A percentile compares a stretch with the other conserved stretches of the same genome.
Conservation (phyloP, 768 basidiomycete genomes). For the Agrocybe pediades region DNA sequence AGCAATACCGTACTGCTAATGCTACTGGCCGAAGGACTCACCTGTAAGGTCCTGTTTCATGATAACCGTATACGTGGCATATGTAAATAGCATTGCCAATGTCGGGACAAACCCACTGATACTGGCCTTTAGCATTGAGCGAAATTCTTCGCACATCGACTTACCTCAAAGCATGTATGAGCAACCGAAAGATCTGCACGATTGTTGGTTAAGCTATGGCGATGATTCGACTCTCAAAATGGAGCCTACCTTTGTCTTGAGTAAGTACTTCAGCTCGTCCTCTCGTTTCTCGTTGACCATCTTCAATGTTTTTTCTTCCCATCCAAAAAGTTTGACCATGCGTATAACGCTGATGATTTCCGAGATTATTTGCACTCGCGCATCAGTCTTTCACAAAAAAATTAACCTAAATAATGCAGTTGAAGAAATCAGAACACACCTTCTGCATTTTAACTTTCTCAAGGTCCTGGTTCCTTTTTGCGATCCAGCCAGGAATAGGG, state of each 20-base stretch:
- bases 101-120: constrained; percentile 39
- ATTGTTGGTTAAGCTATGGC: constrained; percentile 43
- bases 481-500: constrained; percentile 60
- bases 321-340: constrained; percentile 74
- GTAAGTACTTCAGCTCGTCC: constrained; percentile 57
- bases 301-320: constrained; percentile 58
- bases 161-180: constrained; percentile 10
- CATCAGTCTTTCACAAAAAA: neutral
- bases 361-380: neutral
- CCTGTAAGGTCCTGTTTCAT: constrained; percentile 39
- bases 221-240: neutral
- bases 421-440: constrained; percentile 13
- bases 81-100: constrained; percentile 66
- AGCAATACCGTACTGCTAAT: neutral
- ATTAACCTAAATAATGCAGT: neutral
- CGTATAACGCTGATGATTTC: constrained; percentile 54
- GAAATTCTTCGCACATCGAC: neutral
- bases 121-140: neutral
- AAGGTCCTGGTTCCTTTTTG: constrained; percentile 45
- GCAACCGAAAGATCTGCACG: neutral
- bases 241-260: constrained; percentile 55
- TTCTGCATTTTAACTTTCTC: constrained; percentile 53
- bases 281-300: constrained; percentile 59
- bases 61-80: constrained; percentile 52
- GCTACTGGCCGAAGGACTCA: neutral